Conservation (phyloP, 176 grass and related monocot species). For the Luzula sylvatica region DNA sequence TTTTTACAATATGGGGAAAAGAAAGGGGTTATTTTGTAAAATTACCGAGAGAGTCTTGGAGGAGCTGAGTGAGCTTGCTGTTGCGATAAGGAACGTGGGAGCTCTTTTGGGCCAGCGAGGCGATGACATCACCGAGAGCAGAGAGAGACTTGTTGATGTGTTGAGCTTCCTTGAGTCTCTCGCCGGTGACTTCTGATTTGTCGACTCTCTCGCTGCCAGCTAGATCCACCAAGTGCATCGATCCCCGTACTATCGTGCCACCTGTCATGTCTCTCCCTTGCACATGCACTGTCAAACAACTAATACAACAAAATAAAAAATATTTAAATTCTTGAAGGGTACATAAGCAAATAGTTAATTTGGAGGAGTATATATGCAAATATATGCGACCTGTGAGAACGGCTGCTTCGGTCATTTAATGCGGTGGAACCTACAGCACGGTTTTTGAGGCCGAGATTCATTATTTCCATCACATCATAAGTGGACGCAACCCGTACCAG, state of each 20-base stretch:
- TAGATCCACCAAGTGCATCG: conserved; percentile 98
- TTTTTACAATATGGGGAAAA: conserved; percentile 5
- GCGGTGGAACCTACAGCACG: conserved; percentile 85
- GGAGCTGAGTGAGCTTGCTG: conserved; percentile 98
- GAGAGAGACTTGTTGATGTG: conserved; percentile 99
- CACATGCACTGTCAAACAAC: conserved; percentile 97
- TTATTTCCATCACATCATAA: conserved; percentile 82
- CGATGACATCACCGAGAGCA: conserved; percentile 94
- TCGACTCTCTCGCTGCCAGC: conserved; percentile 94
- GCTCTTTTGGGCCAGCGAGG: conserved; percentile 85
- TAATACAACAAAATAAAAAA: conserved; percentile 27
- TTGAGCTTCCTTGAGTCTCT: conserved; percentile 95
- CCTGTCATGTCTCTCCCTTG: conserved; percentile 93
- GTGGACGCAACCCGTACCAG: conserved; percentile 66
- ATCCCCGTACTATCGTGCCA: conserved; percentile 66
- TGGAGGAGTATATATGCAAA: neutral
- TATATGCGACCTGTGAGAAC: conserved; percentile 73
- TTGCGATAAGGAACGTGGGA: conserved; percentile 92
- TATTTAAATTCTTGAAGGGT: neutral
- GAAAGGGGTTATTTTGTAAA: neutral
- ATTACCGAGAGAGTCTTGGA: conserved; percentile 99
- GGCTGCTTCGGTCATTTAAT: conserved; percentile 93
- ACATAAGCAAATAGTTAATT: neutral
- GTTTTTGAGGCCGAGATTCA: conserved; percentile 89
- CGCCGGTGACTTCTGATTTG: conserved; percentile 92